Conservation (phyloP, 2,329 filamentous ascomycete genomes). For the Dactylella cylindrospora region DNA sequence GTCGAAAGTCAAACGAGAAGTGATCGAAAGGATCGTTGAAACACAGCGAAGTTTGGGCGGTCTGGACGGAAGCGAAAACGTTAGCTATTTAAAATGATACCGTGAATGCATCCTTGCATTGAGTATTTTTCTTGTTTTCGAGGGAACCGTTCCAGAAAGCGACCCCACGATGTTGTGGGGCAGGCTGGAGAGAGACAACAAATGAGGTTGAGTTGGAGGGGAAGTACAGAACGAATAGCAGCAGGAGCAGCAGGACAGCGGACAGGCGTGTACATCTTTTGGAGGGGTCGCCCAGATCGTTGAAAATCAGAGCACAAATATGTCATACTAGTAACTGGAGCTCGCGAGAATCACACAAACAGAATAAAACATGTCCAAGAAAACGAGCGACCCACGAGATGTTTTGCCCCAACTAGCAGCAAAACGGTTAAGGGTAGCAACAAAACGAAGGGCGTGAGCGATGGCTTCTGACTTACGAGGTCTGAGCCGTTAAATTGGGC, state of each 20-base stretch:
- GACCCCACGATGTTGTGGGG: too few species aligned
- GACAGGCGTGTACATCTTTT: background rate
- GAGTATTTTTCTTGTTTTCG: too few species aligned
- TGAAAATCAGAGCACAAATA: constrained; percentile 22
- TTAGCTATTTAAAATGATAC: too few species aligned
- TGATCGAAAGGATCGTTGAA: too few species aligned
- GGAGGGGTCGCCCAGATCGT: constrained; percentile 30
- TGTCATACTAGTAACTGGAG: constrained; percentile 42
- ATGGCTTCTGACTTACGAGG: constrained; percentile 31
- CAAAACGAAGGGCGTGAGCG: constrained; percentile 14
- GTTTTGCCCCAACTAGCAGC: background rate
- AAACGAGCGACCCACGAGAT: background rate
- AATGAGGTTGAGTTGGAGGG: constrained; percentile 4
- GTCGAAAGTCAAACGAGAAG: too few species aligned
- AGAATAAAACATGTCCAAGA: background rate
- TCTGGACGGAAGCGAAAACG: too few species aligned
- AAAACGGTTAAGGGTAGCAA: constrained; percentile 7
- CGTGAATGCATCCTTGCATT: too few species aligned
- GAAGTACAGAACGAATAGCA: background rate
- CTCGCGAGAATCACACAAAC: constrained; percentile 37
- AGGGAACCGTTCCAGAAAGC: too few species aligned
- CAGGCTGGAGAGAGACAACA: too few species aligned
- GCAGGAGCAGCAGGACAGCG: background rate
- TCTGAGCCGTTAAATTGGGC: too few species aligned
- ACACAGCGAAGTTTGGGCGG: too few species aligned